These are phyloP conservation scores for sunflower (Helianthus annuus) DNA, from an alignment of 129 eudicot genomes.

Conservation along the genomic window HanXRQr2.0-SUNRISE NC_035449.2:133043309-133043808, in stretches of 20 bases:
- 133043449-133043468: neutral
- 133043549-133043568: neutral
- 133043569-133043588: neutral
- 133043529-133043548: neutral
- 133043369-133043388: neutral
- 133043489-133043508: slow-evolving; percentile 32
- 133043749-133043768: slow-evolving; percentile 41
- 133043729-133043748: slow-evolving; percentile 36
- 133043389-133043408: slow-evolving; percentile 33
- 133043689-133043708: slow-evolving; percentile 39
- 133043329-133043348: neutral
- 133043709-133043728: slow-evolving; percentile 35
- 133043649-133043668: neutral
- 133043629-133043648: neutral
- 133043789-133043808: slow-evolving; percentile 43
- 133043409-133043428: slow-evolving; percentile 23
- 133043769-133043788: slow-evolving; percentile 42
- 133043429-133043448: neutral
- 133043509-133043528: slow-evolving; percentile 22
- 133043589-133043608: neutral
- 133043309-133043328: slow-evolving; percentile 23
- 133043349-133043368: slow-evolving; percentile 3
- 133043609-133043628: neutral
- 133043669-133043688: slow-evolving; percentile 14
- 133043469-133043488: slow-evolving; percentile 17